Conservation (phyloP, 768 basidiomycete genomes). For the Pisolithus tinctorius region DNA sequence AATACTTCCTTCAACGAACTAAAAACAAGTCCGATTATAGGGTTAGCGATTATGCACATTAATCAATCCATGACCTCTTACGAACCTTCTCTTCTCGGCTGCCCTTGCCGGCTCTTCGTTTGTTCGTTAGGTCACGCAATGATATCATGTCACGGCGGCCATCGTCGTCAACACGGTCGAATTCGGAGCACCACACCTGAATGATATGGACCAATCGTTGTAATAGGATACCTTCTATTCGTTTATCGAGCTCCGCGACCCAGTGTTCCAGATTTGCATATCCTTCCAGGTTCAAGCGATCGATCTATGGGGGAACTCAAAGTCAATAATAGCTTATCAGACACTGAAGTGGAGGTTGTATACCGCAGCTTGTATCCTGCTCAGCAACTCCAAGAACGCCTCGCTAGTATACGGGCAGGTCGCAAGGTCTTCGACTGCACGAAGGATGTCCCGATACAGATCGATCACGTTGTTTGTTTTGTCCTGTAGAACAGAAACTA, state of each 20-base stretch:
- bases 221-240: slow-evolving; percentile 76
- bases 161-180: slow-evolving; percentile 72
- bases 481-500: slow-evolving; percentile 91
- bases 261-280: slow-evolving; percentile 92
- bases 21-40: not conserved
- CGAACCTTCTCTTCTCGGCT: slow-evolving; percentile 74
- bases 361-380: slow-evolving; percentile 79
- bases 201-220: slow-evolving; percentile 72
- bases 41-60: not conserved
- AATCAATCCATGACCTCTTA: not conserved
- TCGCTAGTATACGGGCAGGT: slow-evolving; percentile 83
- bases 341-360: slow-evolving; percentile 19
- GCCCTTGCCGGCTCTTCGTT: slow-evolving; percentile 65
- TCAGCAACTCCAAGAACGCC: slow-evolving; percentile 72
- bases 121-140: slow-evolving; percentile 51
- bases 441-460: slow-evolving; percentile 77
- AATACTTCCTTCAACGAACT: slow-evolving; percentile 73
- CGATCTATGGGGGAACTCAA: slow-evolving; percentile 48
- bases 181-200: slow-evolving; percentile 83
- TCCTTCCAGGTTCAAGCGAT: slow-evolving; percentile 91
- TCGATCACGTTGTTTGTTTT: slow-evolving; percentile 94
- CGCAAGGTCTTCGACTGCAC: slow-evolving; percentile 79
- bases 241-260: slow-evolving; percentile 76
- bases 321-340: not conserved
- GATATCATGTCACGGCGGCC: slow-evolving; percentile 45